phyloP scores from a whole-genome alignment of 2,329 filamentous ascomycete genomes.

The Aspergillus sp. region DNA sequence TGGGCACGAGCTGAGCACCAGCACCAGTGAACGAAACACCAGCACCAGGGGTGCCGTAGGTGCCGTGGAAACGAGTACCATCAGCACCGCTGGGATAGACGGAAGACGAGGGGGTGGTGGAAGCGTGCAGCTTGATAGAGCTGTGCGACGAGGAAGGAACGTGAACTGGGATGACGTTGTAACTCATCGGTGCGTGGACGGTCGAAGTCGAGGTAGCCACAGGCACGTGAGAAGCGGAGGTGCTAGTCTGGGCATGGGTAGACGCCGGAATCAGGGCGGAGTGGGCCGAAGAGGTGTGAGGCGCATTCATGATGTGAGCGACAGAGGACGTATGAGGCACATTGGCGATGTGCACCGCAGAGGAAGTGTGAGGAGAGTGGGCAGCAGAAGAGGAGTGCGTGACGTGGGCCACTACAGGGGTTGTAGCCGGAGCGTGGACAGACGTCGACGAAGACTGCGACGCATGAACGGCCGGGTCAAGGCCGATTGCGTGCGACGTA shows the following conservation, averaged over 20 bases:
- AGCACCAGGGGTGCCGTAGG: conserved; percentile 15
- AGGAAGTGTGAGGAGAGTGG: background rate
- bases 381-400: background rate
- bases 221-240: background rate
- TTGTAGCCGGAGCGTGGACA: too few species aligned
- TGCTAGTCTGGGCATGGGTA: background rate
- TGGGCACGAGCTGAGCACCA: conserved; percentile 12
- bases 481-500: background rate
- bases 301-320: background rate
- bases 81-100: conserved; percentile 40
- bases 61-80: conserved; percentile 38
- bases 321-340: background rate
- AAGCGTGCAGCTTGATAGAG: conserved; percentile 15
- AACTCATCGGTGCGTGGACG: conserved; percentile 9
- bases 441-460: too few species aligned
- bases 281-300: background rate
- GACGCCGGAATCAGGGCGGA: background rate
- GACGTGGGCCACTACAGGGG: too few species aligned
- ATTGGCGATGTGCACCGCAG: background rate
- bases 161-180: conserved; percentile 22
- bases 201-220: conserved; percentile 6
- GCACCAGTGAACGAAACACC: conserved; percentile 19
- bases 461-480: background rate
- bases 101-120: conserved; percentile 24
- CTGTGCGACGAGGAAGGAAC: conserved; percentile 14